Evolutionary conservation across 2,329 filamentous ascomycete species (phyloP).

Genomic region (Fusarium vanettenii): DNA sequence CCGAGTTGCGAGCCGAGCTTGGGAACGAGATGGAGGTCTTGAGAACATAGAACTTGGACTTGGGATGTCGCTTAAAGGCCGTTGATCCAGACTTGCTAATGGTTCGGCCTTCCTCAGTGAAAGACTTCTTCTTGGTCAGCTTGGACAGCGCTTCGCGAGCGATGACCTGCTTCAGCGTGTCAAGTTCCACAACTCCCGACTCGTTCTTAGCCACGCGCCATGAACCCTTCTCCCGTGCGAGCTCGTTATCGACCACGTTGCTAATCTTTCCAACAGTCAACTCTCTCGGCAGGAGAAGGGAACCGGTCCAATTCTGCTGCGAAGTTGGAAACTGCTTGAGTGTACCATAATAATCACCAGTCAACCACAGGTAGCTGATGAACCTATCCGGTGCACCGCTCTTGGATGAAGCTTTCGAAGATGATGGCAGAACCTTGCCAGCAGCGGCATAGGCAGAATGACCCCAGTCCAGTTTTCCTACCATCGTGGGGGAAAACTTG

Average conservation of each 20-base stretch:
- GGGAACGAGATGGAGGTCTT: slow-evolving; percentile 52
- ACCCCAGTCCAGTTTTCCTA: slow-evolving; percentile 55
- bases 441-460: slow-evolving; percentile 56
- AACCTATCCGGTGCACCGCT: slow-evolving; percentile 55
- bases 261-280: slow-evolving; percentile 53
- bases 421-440: slow-evolving; percentile 53
- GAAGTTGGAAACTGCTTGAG: slow-evolving; percentile 49
- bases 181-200: slow-evolving; percentile 50
- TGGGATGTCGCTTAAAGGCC: slow-evolving; percentile 19
- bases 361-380: slow-evolving; percentile 56
- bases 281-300: slow-evolving; percentile 56
- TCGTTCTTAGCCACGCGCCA: slow-evolving; percentile 50
- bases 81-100: slow-evolving; percentile 24
- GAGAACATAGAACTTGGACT: slow-evolving; percentile 54
- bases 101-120: slow-evolving; percentile 40
- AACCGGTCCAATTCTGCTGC: slow-evolving; percentile 58
- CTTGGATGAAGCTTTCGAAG: slow-evolving; percentile 50
- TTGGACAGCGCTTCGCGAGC: slow-evolving; percentile 50
- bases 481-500: slow-evolving; percentile 55
- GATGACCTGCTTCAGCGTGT: slow-evolving; percentile 52
- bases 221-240: slow-evolving; percentile 51
- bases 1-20: slow-evolving; percentile 45
- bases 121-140: slow-evolving; percentile 42
- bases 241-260: slow-evolving; percentile 55
- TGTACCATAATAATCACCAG: slow-evolving; percentile 55